These are phyloP conservation scores for Wallacemonas sp. DNA, from an alignment of 208 protist genomes.

Conservation along the genomic window DNA sequence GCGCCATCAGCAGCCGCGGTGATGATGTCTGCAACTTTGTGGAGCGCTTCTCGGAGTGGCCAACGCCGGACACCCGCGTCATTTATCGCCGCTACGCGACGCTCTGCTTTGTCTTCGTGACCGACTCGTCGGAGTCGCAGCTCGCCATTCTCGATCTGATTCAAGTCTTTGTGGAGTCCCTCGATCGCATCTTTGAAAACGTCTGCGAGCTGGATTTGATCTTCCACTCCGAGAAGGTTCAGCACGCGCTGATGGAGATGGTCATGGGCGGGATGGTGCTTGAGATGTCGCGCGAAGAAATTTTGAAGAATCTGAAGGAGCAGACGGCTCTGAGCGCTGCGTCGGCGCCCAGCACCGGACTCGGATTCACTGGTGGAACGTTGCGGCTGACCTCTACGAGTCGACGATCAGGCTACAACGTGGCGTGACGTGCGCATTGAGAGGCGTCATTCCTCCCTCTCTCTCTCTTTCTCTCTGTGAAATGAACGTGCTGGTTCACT, in stretches of 20 bases:
- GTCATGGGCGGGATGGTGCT: constrained; percentile 97
- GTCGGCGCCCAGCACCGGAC: neutral
- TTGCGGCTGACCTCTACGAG: constrained; percentile 7
- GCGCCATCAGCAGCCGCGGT: constrained; percentile 89
- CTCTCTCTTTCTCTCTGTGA: constrained; percentile 2
- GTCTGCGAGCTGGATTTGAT: constrained; percentile 99
- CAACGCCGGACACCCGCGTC: constrained; percentile 94
- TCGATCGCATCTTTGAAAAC: constrained; percentile 98
- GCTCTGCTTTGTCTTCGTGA: constrained; percentile 98
- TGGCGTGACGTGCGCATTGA: constrained; percentile 2
- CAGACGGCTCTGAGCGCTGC: constrained; percentile 52
- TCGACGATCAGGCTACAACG: constrained; percentile 1
- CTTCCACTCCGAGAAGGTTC: constrained; percentile 98
- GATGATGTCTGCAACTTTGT: constrained; percentile 98
- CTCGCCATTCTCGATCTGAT: constrained; percentile 98
- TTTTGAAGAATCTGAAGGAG: constrained; percentile 69
- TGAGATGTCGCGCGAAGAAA: constrained; percentile 94
- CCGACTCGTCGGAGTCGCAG: constrained; percentile 96
- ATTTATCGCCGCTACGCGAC: constrained; percentile 98
- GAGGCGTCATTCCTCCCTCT: neutral
- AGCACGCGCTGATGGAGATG: constrained; percentile 97
- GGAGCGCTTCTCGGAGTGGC: constrained; percentile 89
- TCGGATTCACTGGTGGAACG: constrained; percentile 1
- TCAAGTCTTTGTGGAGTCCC: constrained; percentile 97
- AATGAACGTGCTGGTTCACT: neutral